phyloP scores from a whole-genome alignment of 306 rosid genomes.

The Morella rubra region DNA sequence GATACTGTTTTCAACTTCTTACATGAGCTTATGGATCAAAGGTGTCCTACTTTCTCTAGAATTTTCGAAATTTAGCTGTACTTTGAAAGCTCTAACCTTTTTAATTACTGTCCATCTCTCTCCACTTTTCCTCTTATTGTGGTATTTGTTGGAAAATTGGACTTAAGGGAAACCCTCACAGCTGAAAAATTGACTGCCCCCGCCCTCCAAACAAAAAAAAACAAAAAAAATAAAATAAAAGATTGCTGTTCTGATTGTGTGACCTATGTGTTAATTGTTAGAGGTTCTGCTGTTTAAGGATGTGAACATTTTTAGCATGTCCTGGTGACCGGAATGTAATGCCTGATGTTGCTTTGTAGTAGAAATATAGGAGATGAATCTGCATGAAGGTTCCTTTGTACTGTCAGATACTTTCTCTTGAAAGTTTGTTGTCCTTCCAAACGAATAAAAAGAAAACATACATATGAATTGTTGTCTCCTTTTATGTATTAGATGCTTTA shows the following conservation, averaged over 20 bases:
- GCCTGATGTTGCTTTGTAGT: constrained; percentile 5
- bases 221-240: background rate
- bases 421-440: background rate
- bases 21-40: background rate
- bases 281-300: background rate
- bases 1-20: background rate
- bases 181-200: background rate
- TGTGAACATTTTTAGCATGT: constrained; percentile 1
- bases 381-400: background rate
- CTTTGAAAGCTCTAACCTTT: background rate
- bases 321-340: constrained; percentile 1
- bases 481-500: background rate
- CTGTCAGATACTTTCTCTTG: background rate
- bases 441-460: background rate
- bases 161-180: background rate
- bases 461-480: background rate
- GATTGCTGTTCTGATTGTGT: background rate
- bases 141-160: background rate
- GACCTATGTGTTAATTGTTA: background rate
- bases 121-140: background rate
- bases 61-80: background rate
- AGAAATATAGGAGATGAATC: background rate
- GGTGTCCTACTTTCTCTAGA: background rate
- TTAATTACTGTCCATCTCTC: background rate
- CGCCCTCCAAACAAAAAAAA: too few species aligned